Conservation (phyloP, 352 stramenopile species). For the Pythium graminicola region DNA sequence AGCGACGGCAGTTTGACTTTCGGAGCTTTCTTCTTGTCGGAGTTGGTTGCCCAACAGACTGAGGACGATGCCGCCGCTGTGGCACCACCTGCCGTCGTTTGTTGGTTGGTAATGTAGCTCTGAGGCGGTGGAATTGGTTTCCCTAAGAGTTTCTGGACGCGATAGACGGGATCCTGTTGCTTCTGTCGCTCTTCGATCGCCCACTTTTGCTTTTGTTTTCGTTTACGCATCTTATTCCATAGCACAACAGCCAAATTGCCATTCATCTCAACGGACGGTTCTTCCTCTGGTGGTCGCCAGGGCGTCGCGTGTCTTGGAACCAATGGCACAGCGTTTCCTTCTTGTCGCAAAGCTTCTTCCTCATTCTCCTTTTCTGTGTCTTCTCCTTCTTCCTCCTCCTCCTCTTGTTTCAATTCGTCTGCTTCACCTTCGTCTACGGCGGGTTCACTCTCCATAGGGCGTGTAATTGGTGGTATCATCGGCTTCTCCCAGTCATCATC, state of each 20-base stretch:
- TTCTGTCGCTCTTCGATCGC: slow-evolving; percentile 28
- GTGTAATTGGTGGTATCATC: slow-evolving; percentile 9
- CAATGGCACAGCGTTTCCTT: background rate
- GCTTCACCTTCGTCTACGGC: background rate
- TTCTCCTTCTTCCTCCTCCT: background rate
- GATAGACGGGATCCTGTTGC: slow-evolving; percentile 48
- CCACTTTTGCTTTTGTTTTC: slow-evolving; percentile 39
- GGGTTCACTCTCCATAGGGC: background rate
- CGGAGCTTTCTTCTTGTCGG: slow-evolving; percentile 42
- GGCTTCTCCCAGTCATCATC: slow-evolving; percentile 56
- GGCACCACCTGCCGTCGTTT: background rate
- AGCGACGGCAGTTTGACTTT: slow-evolving; percentile 69
- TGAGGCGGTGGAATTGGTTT: slow-evolving; percentile 9
- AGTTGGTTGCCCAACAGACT: slow-evolving; percentile 11
- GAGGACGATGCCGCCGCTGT: slow-evolving; percentile 3
- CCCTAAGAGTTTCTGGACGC: slow-evolving; percentile 45
- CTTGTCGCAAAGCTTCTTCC: background rate
- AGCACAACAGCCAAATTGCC: slow-evolving; percentile 34
- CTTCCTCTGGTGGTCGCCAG: background rate
- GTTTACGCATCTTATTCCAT: slow-evolving; percentile 64
- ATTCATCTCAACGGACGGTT: background rate
- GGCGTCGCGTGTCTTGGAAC: background rate
- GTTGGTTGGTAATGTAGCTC: background rate
- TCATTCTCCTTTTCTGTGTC: background rate
- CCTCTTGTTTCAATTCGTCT: slow-evolving; percentile 2